Base-by-base conservation (phyloP, 75 land plant genomes). In the Isoetes taiwanensis region DNA sequence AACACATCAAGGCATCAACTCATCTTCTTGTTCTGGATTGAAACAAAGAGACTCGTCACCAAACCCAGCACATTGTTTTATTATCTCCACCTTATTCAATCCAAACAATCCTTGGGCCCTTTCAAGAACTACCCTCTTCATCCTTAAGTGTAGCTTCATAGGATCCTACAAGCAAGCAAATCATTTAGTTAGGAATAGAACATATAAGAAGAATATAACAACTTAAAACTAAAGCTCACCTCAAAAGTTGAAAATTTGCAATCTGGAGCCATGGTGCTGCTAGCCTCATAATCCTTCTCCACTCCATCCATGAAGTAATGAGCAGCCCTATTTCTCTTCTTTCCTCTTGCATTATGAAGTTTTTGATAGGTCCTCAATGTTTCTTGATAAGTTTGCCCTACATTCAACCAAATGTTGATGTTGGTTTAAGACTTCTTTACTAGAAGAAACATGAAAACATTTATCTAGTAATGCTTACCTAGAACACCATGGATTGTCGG, bases 301-400 rank as follows among this genome's bases (percentile, higher is more conserved):
- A 34, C 27, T 41, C 72, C 72, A 50, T 70, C 72, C 16, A 70
- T 20, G 8, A 62, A 57, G 30, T 50, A 27, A 12, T 14, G 35
- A 3, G 72, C 53, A 12, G 72, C 72, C 30, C 61, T 54, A n/a
- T 16, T 54, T 9, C 59, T 40, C 56, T 58, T 63, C 68, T 33
- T 57, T 8, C 56, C 41, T 46, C 32, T 66, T 14, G 65, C 72
- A 9, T 61, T 55, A 6, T 64, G 72, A 24, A 70, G 43, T 61
- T 70, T 70, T 67, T 64, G 26, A 42, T 64, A 70, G 3, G 60
- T 38, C 19, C 37, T 28, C 14, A 40, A 32, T 0, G 72, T 63
- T 32, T 70, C 72, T 57, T 64, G 68, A 20, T 70, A 70, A n/a
- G 72, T 70, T 70, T 70, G 72, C 16, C 72, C 72, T 70, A 43